Evolutionary conservation across 2,329 filamentous ascomycete genomes (phyloP).

Genomic region (Fusarium stilboides): DNA sequence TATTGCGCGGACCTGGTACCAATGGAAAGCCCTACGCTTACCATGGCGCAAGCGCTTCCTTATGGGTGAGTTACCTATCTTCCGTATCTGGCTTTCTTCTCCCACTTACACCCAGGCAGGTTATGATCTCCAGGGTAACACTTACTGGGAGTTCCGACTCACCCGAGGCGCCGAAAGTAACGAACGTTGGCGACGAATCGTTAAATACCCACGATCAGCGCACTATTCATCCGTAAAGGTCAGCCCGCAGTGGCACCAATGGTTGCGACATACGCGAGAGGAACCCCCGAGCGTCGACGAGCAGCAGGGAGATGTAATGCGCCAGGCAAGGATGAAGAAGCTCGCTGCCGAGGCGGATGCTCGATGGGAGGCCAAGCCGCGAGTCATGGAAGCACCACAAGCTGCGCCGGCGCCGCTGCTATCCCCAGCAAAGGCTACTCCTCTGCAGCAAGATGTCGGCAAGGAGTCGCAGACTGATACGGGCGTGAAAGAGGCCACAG

Average conservation of each 20-base stretch:
- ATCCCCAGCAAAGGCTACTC: slow-evolving; percentile 18
- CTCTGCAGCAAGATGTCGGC: slow-evolving; percentile 14
- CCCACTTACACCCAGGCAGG: slow-evolving; percentile 60
- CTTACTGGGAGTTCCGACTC: slow-evolving; percentile 78
- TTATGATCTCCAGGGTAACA: slow-evolving; percentile 76
- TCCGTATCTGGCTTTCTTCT: slow-evolving; percentile 9
- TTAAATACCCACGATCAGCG: slow-evolving; percentile 69
- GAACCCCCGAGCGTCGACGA: slow-evolving; percentile 70
- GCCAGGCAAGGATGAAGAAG: slow-evolving; percentile 67
- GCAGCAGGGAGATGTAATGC: slow-evolving; percentile 67
- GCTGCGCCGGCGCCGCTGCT: slow-evolving; percentile 40
- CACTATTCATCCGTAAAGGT: slow-evolving; percentile 71
- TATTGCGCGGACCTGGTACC: slow-evolving; percentile 66
- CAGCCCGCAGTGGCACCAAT: slow-evolving; percentile 77
- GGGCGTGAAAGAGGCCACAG: slow-evolving; percentile 12
- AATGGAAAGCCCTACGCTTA: slow-evolving; percentile 74
- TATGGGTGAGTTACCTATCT: slow-evolving; percentile 63
- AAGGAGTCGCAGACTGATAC: slow-evolving; percentile 14
- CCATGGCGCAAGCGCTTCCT: slow-evolving; percentile 77
- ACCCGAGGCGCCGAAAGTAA: slow-evolving; percentile 55
- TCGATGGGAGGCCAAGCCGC: slow-evolving; percentile 73
- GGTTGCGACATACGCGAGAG: slow-evolving; percentile 73
- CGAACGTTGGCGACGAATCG: slow-evolving; percentile 73
- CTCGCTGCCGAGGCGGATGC: slow-evolving; percentile 75
- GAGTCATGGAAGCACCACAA: slow-evolving; percentile 59